Evolutionary conservation across 2,329 filamentous ascomycete genomes (phyloP).

Genomic region (Podosphaera fusca): DNA sequence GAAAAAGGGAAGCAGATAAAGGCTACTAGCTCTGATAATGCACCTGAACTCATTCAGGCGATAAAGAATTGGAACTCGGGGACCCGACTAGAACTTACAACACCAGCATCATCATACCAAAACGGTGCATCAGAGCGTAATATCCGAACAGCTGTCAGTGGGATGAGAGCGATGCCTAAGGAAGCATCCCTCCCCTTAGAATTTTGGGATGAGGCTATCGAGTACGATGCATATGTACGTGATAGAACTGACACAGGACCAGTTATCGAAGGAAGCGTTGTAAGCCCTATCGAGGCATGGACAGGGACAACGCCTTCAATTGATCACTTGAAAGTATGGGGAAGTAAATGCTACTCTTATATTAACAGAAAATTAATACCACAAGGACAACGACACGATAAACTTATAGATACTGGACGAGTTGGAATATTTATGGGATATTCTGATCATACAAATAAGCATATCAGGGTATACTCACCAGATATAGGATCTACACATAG

Average conservation of each 20-base stretch:
- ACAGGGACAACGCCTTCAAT: neutral
- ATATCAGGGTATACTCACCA: neutral
- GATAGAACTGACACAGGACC: neutral
- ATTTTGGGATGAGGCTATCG: neutral
- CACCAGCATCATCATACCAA: neutral
- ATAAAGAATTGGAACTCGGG: neutral
- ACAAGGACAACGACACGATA: neutral
- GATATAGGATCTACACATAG: neutral
- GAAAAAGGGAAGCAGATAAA: neutral
- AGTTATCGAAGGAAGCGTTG: neutral
- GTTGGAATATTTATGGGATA: neutral
- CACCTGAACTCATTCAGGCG: neutral
- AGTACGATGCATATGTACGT: neutral
- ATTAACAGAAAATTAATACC: no score
- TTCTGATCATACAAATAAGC: neutral
- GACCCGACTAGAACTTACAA: neutral
- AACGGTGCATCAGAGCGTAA: neutral
- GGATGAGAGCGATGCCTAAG: neutral
- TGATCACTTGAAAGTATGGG: neutral
- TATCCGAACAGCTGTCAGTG: neutral
- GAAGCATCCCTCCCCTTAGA: neutral
- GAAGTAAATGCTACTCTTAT: no score
- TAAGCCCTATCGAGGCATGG: neutral
- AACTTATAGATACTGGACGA: neutral
- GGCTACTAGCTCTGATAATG: neutral